Base-by-base conservation (phyloP, 2,329 filamentous ascomycete genomes). In the Penicillium sp. region DNA sequence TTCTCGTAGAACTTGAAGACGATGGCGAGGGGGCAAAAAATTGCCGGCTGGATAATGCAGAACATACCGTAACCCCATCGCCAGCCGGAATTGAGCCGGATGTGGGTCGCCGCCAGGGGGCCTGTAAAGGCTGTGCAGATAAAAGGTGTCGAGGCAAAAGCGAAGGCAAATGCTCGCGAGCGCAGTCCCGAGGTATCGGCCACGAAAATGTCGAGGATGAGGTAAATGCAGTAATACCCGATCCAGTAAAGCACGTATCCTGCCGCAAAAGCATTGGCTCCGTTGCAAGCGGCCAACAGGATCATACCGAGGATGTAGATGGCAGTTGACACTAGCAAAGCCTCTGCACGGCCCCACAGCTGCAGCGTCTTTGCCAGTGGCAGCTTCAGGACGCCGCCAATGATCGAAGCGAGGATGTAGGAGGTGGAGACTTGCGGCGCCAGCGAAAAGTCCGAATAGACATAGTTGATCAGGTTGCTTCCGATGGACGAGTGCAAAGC, bases 231-330 rank as follows among this genome's bases (percentile, higher is more conserved):
- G 21, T 75, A 69, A 43, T 71, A 59, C 3, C 81, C 81, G 20
- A 82, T 72, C 58, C 72, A 74, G 56, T 80, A 83, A 39, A 85
- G 75, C 1, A 83, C 76, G 25, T 81, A 75, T 2, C 78, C 81
- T 13, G 79, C 77, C 10, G 79, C 77, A 55, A 81, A 86, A 1
- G 74, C 77, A 53, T 77, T 65, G 7, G 84, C 75, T 37, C 78
- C 78, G 4, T 72, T 69, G 59, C 79, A 83, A 1, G 70, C 68
- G 1, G 83, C 81, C 57, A 83, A 79, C 61, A 86, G 72, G 45
- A 81, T 69, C 36, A 83, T 67, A 9, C 75, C 73, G 0, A 74
- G 34, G 0, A 73, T 64, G 56, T 72, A 72, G 38, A 75, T 53
- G 1, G 62, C 44, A 0, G 77, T 58, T 47, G 76, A 76, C 28